Base-by-base conservation (phyloP, 768 basidiomycete species). In the Coprinopsis strossmayeri region DNA sequence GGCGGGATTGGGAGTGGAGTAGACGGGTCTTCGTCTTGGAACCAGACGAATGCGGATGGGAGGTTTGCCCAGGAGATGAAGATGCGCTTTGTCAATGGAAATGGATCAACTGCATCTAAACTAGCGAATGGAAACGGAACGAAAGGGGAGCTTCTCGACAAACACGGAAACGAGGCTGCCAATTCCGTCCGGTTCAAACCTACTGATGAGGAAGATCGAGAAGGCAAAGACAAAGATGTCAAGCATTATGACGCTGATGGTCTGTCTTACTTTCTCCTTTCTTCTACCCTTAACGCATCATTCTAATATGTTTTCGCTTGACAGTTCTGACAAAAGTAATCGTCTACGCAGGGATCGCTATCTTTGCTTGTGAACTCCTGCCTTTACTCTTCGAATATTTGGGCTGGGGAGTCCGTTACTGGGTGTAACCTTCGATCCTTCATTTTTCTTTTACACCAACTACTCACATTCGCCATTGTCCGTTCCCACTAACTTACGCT, bases 231-330 rank as follows among this genome's bases (percentile, higher is more conserved):
- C 37, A 69, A 68, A 42, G 71, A 59, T 17, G 64, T 82, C 35
- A 87, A 81, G 49, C 88, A 87, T 66, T 90, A 91, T 56, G 91
- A 91, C 66, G 89, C 86, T 11, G 88, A 89, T 64, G 90, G 90
- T 89, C 48, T 53, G 80, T 69, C 15, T 32, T 32, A 7, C 15
- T 32, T 32, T 32, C 15, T 39, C 11, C 34, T 32, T 32, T 15
- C 15, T 32, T 32, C 30, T 32, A 15, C 15, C 30, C 30, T 32
- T 32, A 32, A 32, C 35, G 9, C 35, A 9, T 18, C 35, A 5
- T 9, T 10, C 28, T 55, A 38, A 53, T 28, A 30, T 34, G 26
- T 52, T 26, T 35, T 34, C 35, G 10, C 10, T 17, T 23, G 43
- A 11, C 39, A 91, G 91, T 93, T 5, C 64, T 93, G 53, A 93